Evolutionary conservation across 164 flowering plant species (phyloP).

Genomic region (Liquidambar formosana): DNA sequence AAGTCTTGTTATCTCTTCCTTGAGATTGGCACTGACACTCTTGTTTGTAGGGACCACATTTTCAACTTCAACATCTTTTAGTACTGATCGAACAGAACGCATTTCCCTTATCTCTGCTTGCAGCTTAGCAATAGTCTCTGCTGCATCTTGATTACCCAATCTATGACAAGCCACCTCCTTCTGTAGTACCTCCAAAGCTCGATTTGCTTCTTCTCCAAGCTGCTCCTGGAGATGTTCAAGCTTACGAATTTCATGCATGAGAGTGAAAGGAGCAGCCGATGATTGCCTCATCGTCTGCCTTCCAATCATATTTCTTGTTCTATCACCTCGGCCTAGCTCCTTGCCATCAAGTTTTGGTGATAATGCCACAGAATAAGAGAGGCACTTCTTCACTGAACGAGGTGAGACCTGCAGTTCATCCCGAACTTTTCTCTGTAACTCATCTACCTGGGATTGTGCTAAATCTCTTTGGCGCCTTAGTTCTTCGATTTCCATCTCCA

Average conservation of each 20-base stretch:
- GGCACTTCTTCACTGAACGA: conserved; percentile 68
- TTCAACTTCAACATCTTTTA: conserved; percentile 50
- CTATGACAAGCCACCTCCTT: conserved; percentile 97
- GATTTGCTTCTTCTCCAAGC: conserved; percentile 94
- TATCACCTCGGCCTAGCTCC: conserved; percentile 39
- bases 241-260: conserved; percentile 93
- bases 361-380: conserved; percentile 63
- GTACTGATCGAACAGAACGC: conserved; percentile 48
- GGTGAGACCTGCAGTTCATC: conserved; percentile 55
- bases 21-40: conserved; percentile 87
- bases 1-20: conserved; percentile 95
- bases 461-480: conserved; percentile 76
- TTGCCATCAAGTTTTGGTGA: conserved; percentile 44
- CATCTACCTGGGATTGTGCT: conserved; percentile 68
- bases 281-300: conserved; percentile 91
- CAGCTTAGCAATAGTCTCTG: conserved; percentile 91
- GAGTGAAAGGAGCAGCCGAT: conserved; percentile 83
- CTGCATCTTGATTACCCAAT: conserved; percentile 95
- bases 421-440: conserved; percentile 58
- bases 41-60: conserved; percentile 46
- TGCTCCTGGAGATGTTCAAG: conserved; percentile 96
- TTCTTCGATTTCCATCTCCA: conserved; percentile 92
- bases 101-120: conserved; percentile 92
- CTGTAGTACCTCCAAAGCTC: conserved; percentile 91
- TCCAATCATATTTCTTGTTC: conserved; percentile 49